These are phyloP conservation scores for Sisymbrium irio DNA, from an alignment of 345 rosid genomes.

Conservation along the genomic window DNA sequence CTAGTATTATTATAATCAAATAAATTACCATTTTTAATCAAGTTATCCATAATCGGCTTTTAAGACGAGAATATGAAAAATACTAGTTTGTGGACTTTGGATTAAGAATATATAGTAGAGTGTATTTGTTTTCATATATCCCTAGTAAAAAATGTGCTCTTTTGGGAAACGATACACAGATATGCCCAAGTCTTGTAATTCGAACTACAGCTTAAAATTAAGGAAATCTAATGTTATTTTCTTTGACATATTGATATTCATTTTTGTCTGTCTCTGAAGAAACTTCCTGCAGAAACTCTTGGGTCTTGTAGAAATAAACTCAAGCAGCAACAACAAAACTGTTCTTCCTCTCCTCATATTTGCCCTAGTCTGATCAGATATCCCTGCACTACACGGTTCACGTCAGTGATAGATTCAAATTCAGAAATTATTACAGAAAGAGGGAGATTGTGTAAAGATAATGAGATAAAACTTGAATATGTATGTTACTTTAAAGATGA, in stretches of 20 bases:
- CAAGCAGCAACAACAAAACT: conserved; percentile 9
- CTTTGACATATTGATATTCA: conserved; percentile 1
- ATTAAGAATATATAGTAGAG: not conserved
- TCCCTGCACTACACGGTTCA: not conserved
- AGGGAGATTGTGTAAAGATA: not conserved
- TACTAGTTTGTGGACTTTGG: not conserved
- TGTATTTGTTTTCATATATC: not conserved
- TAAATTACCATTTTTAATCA: not conserved
- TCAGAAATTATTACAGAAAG: not conserved
- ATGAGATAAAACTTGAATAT: not conserved
- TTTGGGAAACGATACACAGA: not conserved
- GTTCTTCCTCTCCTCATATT: conserved; percentile 1
- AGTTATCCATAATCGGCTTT: not conserved
- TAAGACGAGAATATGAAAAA: not conserved
- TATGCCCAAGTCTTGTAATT: not conserved
- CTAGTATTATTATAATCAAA: not conserved
- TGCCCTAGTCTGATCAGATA: not conserved
- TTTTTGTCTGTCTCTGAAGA: not conserved
- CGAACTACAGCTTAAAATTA: not conserved
- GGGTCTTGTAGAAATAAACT: not conserved
- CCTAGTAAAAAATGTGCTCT: not conserved
- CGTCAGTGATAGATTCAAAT: not conserved
- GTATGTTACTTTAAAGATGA: not conserved
- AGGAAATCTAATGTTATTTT: conserved; percentile 12
- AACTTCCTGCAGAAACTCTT: conserved; percentile 4